Evolutionary conservation across 495 filamentous ascomycete species (phyloP), one percentile per base, ranked within the genome.

Genomic region (Trichoderma parareesei): DNA sequence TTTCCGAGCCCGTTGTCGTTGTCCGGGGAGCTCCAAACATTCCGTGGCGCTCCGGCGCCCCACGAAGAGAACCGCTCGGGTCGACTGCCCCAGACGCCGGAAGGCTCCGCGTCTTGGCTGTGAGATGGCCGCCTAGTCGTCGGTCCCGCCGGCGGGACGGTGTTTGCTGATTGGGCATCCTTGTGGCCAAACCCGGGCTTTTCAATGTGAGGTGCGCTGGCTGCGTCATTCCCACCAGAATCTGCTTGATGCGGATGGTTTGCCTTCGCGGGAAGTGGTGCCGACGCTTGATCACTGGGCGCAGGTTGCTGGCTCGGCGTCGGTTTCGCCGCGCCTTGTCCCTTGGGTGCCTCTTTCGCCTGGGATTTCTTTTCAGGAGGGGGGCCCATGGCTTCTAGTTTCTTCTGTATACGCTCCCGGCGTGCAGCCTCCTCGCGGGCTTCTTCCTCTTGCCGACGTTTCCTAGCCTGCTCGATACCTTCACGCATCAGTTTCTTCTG

Each of bases 401-500:
- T 96, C 68, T 90, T 80, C 40, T 87, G 83, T 68, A 98, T 90
- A 53, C 94, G 83, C 72, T 96, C 93, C 67, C 86, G 84, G 67
- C 83, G 87, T 20, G 82, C 94, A 13, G 88, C 87, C 71, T 94
- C 90, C 70, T 93, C 89, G 63, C 79, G 82, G 43, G 87, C 89
- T 69, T 97, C 93, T 69, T 94, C 83, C 65, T 97, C 92, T 64
- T 87, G 72, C 66, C 87, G 83, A 55, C 93, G 87, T 73, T 90
- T 89, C 68, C 87, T 87, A 11, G 90, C 92, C 64, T 87, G 76
- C 69, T 94, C 83, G 33, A 88, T 82, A 63, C 87, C 87, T 69
- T 93, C 89, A 63, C 85, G 87, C 94, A 98, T 98, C 16, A 96
- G 78, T 53, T 85, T 85, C 73, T 92, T 87, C 72, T 98, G 94